Conservation (phyloP, 352 stramenopile species). For the Stramenopiles sp. region DNA sequence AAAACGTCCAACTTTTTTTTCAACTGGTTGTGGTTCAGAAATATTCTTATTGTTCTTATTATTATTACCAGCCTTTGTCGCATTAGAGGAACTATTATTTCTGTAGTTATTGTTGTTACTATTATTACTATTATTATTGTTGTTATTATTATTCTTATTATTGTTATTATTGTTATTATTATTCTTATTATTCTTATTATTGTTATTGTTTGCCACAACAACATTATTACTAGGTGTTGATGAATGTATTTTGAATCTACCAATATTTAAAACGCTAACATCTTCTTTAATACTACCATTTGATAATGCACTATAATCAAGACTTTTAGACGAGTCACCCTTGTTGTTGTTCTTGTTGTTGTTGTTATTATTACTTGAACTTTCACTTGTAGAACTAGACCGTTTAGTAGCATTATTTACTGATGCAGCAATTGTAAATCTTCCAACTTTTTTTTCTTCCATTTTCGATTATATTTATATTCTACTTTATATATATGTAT, state of each 20-base stretch:
- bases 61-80: too few species aligned
- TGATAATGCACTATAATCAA: neutral
- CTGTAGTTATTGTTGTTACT: neutral
- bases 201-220: too few species aligned
- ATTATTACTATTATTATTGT: too few species aligned
- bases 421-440: neutral
- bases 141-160: too few species aligned
- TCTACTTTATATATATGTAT: neutral
- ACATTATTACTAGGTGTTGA: too few species aligned
- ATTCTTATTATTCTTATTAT: neutral
- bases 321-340: neutral
- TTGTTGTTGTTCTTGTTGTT: neutral
- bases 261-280: neutral
- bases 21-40: too few species aligned
- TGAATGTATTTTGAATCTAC: neutral
- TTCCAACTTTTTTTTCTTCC: neutral
- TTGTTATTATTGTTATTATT: neutral
- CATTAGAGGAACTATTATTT: neutral
- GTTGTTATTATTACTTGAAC: neutral
- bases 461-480: neutral
- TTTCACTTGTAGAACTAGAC: neutral
- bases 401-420: neutral
- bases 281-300: neutral
- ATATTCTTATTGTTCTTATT: too few species aligned
- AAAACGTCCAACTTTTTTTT: too few species aligned